Conservation (phyloP, 768 basidiomycete species). For the Myochromella boudieri region DNA sequence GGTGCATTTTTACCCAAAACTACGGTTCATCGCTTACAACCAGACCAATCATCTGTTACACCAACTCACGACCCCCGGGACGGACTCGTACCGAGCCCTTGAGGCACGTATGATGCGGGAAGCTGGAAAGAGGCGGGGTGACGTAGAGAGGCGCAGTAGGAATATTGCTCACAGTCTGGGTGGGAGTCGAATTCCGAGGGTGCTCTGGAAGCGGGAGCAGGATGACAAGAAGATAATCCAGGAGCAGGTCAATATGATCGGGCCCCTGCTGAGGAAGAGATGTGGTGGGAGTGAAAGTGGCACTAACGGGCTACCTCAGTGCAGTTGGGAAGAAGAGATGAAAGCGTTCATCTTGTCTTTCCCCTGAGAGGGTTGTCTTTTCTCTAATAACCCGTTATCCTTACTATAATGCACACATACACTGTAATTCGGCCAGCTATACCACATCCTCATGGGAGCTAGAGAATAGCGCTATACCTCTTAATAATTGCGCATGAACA, state of each 20-base stretch:
- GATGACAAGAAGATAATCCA: conserved; percentile 15
- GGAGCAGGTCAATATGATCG: conserved; percentile 26
- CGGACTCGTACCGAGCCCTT: conserved; percentile 40
- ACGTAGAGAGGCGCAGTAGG: conserved; percentile 3
- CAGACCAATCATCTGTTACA: conserved; percentile 34
- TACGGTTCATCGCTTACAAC: conserved; percentile 51
- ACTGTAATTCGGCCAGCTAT: too few relatives aligned
- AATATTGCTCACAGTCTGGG: conserved; percentile 13
- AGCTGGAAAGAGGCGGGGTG: conserved; percentile 16
- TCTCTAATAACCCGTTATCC: not conserved
- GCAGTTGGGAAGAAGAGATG: conserved; percentile 63
- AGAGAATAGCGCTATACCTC: too few relatives aligned
- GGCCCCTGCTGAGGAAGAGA: conserved; percentile 27
- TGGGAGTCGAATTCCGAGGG: conserved; percentile 12
- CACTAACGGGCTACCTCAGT: conserved; percentile 38
- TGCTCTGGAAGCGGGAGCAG: conserved; percentile 13
- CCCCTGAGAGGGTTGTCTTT: conserved; percentile 36
- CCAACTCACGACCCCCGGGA: conserved; percentile 34
- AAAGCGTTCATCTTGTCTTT: conserved; percentile 62
- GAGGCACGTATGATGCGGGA: conserved; percentile 41
- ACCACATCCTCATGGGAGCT: too few relatives aligned
- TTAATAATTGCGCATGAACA: too few relatives aligned
- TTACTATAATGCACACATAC: too few relatives aligned
- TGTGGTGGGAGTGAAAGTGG: conserved; percentile 45
- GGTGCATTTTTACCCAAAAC: conserved; percentile 59